Percentiles rank a stretch among this genome's conserved stretches.
Conservation (phyloP, 768 basidiomycete genomes). For the Crucibulum laeve region DNA sequence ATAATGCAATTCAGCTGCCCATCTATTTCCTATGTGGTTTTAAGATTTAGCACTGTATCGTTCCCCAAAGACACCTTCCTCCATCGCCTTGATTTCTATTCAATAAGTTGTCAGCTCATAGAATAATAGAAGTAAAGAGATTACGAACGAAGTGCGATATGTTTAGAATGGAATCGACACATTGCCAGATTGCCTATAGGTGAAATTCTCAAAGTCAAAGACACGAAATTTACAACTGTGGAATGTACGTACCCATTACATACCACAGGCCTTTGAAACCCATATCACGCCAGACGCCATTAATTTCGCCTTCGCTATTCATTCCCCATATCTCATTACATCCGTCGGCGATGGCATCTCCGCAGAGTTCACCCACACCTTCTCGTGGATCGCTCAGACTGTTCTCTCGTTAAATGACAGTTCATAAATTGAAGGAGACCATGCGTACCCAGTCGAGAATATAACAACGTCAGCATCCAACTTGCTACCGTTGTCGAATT, state of each 20-base stretch:
- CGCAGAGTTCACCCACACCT: conserved; percentile 39
- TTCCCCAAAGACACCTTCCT: conserved; percentile 36
- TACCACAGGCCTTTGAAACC: conserved; percentile 53
- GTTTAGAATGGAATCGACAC: conserved; percentile 59
- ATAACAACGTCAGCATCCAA: conserved; percentile 52
- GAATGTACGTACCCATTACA: conserved; percentile 44
- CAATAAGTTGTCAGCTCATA: background rate
- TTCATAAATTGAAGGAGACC: background rate
- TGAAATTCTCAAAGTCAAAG: background rate
- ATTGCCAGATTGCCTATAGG: conserved; percentile 45
- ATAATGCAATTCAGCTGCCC: no score
- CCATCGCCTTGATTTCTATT: conserved; percentile 57
- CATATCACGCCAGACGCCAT: conserved; percentile 42
- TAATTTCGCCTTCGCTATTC: conserved; percentile 60
- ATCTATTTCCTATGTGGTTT: no score
- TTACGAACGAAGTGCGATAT: conserved; percentile 56
- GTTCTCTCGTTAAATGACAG: background rate
- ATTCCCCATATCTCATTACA: conserved; percentile 58
- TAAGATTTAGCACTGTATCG: conserved; percentile 9
- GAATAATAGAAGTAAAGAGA: background rate
- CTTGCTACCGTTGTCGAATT: conserved; percentile 44
- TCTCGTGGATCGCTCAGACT: conserved; percentile 43
- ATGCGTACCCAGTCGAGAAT: conserved; percentile 51
- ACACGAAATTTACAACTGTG: background rate
- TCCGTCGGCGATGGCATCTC: conserved; percentile 36